Evolutionary conservation across 2,329 filamentous ascomycete species (phyloP), one percentile per base, ranked within the genome.

Genomic region (Hawksworthiomyces lignivorus): DNA sequence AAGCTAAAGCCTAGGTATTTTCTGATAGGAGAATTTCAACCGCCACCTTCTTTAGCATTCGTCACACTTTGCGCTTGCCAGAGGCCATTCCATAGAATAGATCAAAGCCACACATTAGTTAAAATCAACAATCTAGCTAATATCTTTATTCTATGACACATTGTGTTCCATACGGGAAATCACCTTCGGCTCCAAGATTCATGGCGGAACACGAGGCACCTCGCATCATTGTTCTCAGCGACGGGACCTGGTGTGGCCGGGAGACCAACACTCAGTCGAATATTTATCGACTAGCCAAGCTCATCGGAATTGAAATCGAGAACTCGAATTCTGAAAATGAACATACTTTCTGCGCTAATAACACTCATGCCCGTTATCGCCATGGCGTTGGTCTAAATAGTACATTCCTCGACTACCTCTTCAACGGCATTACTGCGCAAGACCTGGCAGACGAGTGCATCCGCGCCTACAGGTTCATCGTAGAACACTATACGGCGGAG

Each of bases 401-500:
- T 24, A 28, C 21, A 11, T 37, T 37, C 35, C 35, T 37, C 35
- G 35, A 28, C 35, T 37, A 37, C 35, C 35, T 37, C 17, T 37
- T 37, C 35, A 37, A 37, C 26, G 35, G 35, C 22, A 28, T 37
- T 28, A 37, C 38, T 7, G 38, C 18, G 7, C 20, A 33, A 21
- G 28, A 41, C 38, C 33, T 41, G 21, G 21, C 21, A 17, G 33
- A 26, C 14, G 43, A 45, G 29, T 39, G 39, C 21, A 35, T 34
- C 33, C 8, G 10, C 19, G 38, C 33, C 20, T 48, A 45, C 22
- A 28, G 27, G 12, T 48, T 39, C 34, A 44, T 51, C 21, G 49
- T 54, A 8, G 34, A 54, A 7, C 45, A 51, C 12, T 56, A 50
- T 34, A 34, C 39, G 5, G 44, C 49, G 3, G 46, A 51, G 12